Base-by-base conservation (phyloP, 768 basidiomycete genomes). In the Panus rudis region DNA sequence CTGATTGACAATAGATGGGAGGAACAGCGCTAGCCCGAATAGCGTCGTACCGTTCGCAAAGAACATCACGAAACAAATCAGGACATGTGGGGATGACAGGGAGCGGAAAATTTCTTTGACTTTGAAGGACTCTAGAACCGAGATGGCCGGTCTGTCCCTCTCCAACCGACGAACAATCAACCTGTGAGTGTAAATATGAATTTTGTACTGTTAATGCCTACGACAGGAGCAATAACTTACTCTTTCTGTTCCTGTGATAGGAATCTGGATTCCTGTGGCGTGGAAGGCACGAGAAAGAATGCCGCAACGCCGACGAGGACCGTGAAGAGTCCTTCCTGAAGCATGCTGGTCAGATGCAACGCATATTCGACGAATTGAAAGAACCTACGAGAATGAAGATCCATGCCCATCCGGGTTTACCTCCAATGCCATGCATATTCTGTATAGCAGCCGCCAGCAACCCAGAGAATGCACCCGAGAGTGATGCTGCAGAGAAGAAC, bases 381-480 rank as follows among this genome's bases (percentile, higher is more conserved):
- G 6, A 33, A 50, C 58, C 2, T 56, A 75, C 72, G 26, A 81
- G 63, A 41, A 79, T 76, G 56, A 81, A 80, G 37, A 82, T 73
- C 81, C 79, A 85, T 12, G 72, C 66, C 81, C 81, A 84, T 0
- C 76, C 80, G 2, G 71, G 64, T 39, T 61, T 68, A 5, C 76
- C 73, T 2, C 70, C 66, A 10, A 68, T 57, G 12, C 75, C 75
- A 37, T 78, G 56, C 67, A 84, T 75, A 12, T 76, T 59, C 16
- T 67, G 53, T 37, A 85, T 79, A 1, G 67, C 78, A 27, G 76
- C 64, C 1, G 81, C 80, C 21, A 85, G 66, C 6, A 84, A 58
- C 34, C 83, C 82, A 4, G 79, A 80, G 51, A 81, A 80, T 0
- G 78, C 73, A 1, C 78, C 76, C 0, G 79, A 70, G 5, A 78